Conservation (phyloP, 441 rosid genomes). For the Gossypium gossypioides region DNA sequence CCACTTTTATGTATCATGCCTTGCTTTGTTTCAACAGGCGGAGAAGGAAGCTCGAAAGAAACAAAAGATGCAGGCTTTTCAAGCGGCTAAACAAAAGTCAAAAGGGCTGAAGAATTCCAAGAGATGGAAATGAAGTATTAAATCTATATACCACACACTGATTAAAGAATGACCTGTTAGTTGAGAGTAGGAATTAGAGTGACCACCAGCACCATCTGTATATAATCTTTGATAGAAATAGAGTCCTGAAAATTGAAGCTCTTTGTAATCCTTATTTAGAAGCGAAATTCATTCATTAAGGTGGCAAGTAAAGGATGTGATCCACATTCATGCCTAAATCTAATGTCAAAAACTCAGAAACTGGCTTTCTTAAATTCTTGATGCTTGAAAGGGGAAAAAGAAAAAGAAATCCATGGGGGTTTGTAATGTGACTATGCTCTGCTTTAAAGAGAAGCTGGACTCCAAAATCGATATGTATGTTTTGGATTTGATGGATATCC, state of each 20-base stretch:
- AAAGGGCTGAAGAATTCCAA: conserved; percentile 72
- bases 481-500: no score
- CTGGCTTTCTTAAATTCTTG: background rate
- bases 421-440: no score
- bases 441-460: no score
- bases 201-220: conserved; percentile 16
- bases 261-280: background rate
- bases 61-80: conserved; percentile 78
- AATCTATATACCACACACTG: background rate
- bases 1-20: background rate
- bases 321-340: background rate
- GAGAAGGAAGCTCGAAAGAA: conserved; percentile 92
- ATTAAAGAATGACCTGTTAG: background rate
- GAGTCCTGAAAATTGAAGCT: background rate
- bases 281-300: background rate
- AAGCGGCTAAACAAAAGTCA: conserved; percentile 81
- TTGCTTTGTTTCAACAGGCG: conserved; percentile 33
- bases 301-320: background rate
- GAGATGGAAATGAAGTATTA: conserved; percentile 65
- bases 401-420: background rate
- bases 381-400: background rate
- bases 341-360: background rate
- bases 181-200: conserved; percentile 13
- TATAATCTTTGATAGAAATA: conserved; percentile 7
- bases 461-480: no score